Evolutionary conservation across 495 filamentous ascomycete species (phyloP), one percentile per base, ranked within the genome.

Genomic region (Sordaria brevicollis): DNA sequence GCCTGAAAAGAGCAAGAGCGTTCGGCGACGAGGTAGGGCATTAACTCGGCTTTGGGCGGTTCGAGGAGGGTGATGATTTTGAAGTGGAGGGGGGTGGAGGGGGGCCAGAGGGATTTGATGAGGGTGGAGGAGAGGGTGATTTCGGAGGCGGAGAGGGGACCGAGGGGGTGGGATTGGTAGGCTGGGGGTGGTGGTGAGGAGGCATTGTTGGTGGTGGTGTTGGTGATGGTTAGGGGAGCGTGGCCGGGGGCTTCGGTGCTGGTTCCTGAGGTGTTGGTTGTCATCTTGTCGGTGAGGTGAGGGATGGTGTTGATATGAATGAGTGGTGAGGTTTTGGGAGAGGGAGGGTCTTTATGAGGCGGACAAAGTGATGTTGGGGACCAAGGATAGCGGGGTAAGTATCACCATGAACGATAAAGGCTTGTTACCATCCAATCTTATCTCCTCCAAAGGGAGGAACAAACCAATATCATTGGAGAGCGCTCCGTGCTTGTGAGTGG

Each of bases 11-110:
- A 70, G 0, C 77, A 75, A 2, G 71, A 70, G 21, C 76, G 68
- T 68, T 78, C 77, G 10, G 76, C 74, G 0, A 67, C 68, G 19
- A 80, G 74, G 19, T 84, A 90, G 0, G 85, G 83, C 11, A 89
- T 71, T 6, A 89, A 78, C 21, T 86, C 79, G 8, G 81, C 78
- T 77, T 92, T 92, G 11, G 82, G 76, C 8, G 90, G 90, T 79
- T 92, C 90, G 43, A 83, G 80, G 0, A 92, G 81, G 3, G 89
- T 91, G 49, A 92, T 81, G 38, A 76, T 77, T 74, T 91, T 92
- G 84, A 91, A 92, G 35, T 87, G 84, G 70, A 80, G 68, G n/a
- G 84, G 77, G 5, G 79, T 83, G 54, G 80, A 76, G 9, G 76
- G 76, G 0, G 87, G 88, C 83, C 87, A 89, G 66, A 77, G 75